Evolutionary conservation across 768 basidiomycete species (phyloP), one percentile per base, ranked within the genome.

Genomic region (Daedaleopsis sinensis): DNA sequence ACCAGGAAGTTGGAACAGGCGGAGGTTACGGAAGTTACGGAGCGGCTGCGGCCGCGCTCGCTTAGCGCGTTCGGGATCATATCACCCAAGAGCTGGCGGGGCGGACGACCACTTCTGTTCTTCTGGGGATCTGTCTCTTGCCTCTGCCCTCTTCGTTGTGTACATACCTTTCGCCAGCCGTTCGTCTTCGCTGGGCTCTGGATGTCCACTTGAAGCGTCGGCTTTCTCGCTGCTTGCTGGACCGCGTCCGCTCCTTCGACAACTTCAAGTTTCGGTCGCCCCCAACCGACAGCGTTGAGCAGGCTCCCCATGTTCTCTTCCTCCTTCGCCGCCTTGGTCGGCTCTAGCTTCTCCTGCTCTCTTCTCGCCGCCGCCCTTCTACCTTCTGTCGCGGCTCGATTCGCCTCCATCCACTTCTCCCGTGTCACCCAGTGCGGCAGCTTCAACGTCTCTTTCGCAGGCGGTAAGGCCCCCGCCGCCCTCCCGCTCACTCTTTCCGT

Each of bases 401-500:
- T 75, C 59, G 44, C 70, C 15, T 62, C 67, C 50, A 68, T 76
- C 59, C 59, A 67, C 7, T 77, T 74, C 58, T 80, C 83, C 21
- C 56, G 72, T 32, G 80, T 84, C 62, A 68, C 76, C 57, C 84
- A 88, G 70, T 88, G 87, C 73, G 79, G 77, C 62, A 77, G 78
- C 16, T 79, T 86, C 58, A 72, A 71, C 38, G 72, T 87, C 50
- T 68, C 73, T 27, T 82, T 86, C 63, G 65, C 67, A 19, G 81
- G 82, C n/a, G 73, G 77, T 52, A 66, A 70, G 54, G 64, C 71
- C 36, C 74, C 72, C 53, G 53, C 70, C 12, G 66, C 74, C 13
- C 70, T 77, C 54, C 83, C 82, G 23, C 74, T 78, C 55, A 73
- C 76, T 18, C 74, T 88, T 57, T 80, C 79, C 38, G 70, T 89